phyloP scores from a whole-genome alignment of 371 early-diverging fungal species.

The Apophysomyces variabilis region DNA sequence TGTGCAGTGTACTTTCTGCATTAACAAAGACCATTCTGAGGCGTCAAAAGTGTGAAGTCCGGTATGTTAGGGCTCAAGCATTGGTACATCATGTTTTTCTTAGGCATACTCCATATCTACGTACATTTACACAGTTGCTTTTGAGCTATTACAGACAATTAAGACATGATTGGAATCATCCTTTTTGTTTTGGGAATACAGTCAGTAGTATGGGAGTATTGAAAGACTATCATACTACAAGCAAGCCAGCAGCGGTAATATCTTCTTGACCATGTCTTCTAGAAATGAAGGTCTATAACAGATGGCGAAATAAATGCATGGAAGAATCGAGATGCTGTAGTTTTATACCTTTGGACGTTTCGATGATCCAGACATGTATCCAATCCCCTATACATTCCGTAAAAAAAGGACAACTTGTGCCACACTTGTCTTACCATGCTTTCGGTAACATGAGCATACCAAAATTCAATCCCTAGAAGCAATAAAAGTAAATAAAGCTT shows the following conservation, averaged over 20 bases:
- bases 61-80: no score
- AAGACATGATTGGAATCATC: no score
- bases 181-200: no score
- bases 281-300: conserved; percentile 37
- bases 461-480: conserved; percentile 50
- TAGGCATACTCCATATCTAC: no score
- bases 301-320: not conserved
- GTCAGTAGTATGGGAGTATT: no score
- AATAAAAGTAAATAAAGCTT: not conserved
- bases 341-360: conserved; percentile 34
- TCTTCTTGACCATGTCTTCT: conserved; percentile 25
- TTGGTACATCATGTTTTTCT: no score
- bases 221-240: conserved; percentile 13
- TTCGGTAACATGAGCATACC: conserved; percentile 60
- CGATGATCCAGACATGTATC: conserved; percentile 46
- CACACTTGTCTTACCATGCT: conserved; percentile 55
- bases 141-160: no score
- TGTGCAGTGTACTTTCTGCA: no score
- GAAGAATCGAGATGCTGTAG: not conserved
- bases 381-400: conserved; percentile 43
- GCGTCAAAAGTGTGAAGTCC: no score
- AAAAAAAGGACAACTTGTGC: not conserved
- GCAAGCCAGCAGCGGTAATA: conserved; percentile 26
- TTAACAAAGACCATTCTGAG: no score
- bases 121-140: no score